Conservation (phyloP, 1,139 yeast genomes). For the Pichia kudriavzevii region DNA sequence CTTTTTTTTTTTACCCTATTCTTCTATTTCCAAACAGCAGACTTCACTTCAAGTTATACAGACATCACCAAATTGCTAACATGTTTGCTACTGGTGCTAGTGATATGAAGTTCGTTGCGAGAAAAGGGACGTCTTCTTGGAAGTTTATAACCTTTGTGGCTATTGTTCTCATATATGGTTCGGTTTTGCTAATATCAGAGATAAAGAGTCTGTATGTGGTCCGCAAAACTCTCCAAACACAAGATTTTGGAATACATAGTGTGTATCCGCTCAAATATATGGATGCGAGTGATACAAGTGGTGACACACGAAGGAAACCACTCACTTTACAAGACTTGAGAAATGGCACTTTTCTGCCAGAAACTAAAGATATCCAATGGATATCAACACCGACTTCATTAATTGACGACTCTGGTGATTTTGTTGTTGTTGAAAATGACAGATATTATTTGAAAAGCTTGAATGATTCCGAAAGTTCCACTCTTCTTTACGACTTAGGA, state of each 20-base stretch:
- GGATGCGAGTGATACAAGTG: not conserved
- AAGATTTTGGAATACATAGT: no score
- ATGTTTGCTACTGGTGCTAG: no score
- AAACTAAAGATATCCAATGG: conserved; percentile 56
- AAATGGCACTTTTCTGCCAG: conserved; percentile 45
- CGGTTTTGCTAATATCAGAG: conserved; percentile 12
- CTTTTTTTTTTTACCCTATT: not conserved
- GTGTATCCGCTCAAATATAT: no score
- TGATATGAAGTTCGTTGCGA: no score
- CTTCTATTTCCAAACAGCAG: not conserved
- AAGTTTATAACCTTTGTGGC: conserved; percentile 6
- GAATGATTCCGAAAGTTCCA: conserved; percentile 39
- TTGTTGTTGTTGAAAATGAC: conserved; percentile 34
- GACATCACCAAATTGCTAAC: no score
- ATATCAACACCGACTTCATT: conserved; percentile 41
- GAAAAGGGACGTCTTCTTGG: no score
- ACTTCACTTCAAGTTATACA: no score
- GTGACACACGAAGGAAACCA: conserved; percentile 18
- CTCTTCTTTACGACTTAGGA: conserved; percentile 40
- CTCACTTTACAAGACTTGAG: conserved; percentile 36
- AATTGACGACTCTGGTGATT: conserved; percentile 47
- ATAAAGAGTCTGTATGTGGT: conserved; percentile 11
- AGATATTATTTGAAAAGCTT: conserved; percentile 42
- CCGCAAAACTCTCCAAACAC: conserved; percentile 3
- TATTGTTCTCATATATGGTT: conserved; percentile 13